A percentile compares a stretch with the other conserved stretches of the same genome.
Evolutionary conservation across 345 rosid species (phyloP).

Genomic region (Durio zibethinus): DNA sequence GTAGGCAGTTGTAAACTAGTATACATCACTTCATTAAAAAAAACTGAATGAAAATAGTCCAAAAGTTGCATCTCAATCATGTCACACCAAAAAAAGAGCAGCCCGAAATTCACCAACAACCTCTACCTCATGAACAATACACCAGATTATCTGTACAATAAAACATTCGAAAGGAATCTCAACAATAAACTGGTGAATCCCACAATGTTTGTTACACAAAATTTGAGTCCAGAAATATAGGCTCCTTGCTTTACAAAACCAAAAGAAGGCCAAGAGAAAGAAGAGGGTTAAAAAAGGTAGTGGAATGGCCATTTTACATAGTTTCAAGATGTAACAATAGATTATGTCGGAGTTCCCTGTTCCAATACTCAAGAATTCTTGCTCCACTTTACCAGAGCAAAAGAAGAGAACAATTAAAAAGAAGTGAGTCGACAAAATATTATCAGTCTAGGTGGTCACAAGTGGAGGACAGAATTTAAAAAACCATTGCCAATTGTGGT

Average conservation of each 20-base stretch:
- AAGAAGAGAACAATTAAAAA: conserved; percentile 22
- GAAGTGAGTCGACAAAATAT: conserved; percentile 30
- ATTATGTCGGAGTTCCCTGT: conserved; percentile 26
- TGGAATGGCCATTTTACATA: conserved; percentile 33
- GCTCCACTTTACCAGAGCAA: conserved; percentile 38
- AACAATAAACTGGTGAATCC: conserved; percentile 24
- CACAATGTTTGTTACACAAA: conserved; percentile 24
- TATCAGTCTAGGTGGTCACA: conserved; percentile 35
- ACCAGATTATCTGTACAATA: neutral
- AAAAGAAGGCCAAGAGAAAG: neutral
- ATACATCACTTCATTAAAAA: no score
- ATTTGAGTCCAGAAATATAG: conserved; percentile 31
- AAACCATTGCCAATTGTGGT: conserved; percentile 20
- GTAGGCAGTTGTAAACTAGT: no score
- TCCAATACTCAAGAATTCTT: conserved; percentile 35
- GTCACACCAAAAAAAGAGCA: no score
- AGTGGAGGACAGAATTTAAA: conserved; percentile 17
- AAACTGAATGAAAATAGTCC: no score
- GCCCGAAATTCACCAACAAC: no score
- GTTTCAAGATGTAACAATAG: conserved; percentile 29
- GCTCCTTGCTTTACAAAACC: conserved; percentile 25
- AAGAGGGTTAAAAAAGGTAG: neutral
- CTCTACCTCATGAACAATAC: neutral
- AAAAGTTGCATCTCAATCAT: no score
- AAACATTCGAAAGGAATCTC: conserved; percentile 2